Evolutionary conservation across 345 rosid genomes (phyloP).

Genomic region (Draba incana): DNA sequence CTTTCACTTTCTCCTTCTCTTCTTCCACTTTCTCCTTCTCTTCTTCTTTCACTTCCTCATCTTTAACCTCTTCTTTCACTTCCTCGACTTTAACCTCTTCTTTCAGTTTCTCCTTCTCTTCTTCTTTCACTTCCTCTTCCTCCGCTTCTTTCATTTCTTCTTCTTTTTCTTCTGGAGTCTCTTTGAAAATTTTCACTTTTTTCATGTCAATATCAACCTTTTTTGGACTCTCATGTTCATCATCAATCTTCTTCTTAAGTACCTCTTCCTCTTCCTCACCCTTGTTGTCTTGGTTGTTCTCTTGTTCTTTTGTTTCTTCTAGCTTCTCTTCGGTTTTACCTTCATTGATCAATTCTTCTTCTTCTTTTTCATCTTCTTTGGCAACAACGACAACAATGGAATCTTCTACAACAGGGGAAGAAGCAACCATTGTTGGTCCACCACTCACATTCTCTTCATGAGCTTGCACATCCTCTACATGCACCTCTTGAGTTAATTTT

Average conservation of each 20-base stretch:
- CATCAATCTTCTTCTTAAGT: conserved; percentile 7
- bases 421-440: conserved; percentile 12
- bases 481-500: conserved; percentile 33
- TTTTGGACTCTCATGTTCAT: conserved; percentile 26
- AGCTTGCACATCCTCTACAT: conserved; percentile 25
- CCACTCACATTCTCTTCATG: conserved; percentile 36
- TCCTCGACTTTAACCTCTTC: conserved; percentile 47
- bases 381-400: conserved; percentile 15
- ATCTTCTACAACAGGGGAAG: conserved; percentile 37
- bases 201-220: conserved; percentile 25
- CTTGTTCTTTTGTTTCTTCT: conserved; percentile 35
- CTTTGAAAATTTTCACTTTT: conserved; percentile 26
- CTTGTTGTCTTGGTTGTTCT: conserved; percentile 21
- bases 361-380: conserved; percentile 30
- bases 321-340: conserved; percentile 31
- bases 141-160: conserved; percentile 2
- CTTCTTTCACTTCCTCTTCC: background rate
- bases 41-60: background rate
- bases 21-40: background rate
- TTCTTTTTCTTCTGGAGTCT: conserved; percentile 15
- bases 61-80: conserved; percentile 35
- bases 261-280: conserved; percentile 32
- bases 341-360: conserved; percentile 23
- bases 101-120: conserved; percentile 40
- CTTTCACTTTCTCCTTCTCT: conserved; percentile 15